Evolutionary conservation across 2,329 filamentous ascomycete genomes (phyloP), one percentile per base, ranked within the genome.

Genomic region (Epichloe amarillans): DNA sequence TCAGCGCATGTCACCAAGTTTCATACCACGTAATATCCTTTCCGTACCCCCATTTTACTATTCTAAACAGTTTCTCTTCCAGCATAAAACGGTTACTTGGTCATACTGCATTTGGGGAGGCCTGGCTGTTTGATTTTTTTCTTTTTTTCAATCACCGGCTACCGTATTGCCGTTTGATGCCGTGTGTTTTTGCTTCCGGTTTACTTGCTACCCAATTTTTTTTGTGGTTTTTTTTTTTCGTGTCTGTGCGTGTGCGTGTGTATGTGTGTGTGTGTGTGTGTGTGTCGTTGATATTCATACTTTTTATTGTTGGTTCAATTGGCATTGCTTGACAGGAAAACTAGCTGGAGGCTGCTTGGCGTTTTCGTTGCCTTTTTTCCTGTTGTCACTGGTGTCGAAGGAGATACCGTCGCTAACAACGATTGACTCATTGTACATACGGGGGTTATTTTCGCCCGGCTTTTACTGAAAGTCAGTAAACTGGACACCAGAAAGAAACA

Each of bases 251-350:
- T 7, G 23, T 6, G 23, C 14, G 8, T 3, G 17, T 11, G 40
- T 3, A 14, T 11, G 40, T 17, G 40, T 5, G 39, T 41, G 33
- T 35, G 21, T 3, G 8, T 35, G 17, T 15, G 5, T 26, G 15
- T 35, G 21, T 5, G 8, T 35, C 5, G 11, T 23, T 21, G n/a
- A 40, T 33, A 23, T 49, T 33, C 12, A 38, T 37, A 19, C 26
- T 51, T 57, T 57, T 57, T 54, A 59, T 49, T 51, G 58, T 55
- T 57, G 57, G 55, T 59, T 60, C 58, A 58, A 62, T 62, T 51
- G 59, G 58, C 58, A 61, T 60, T 54, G 60, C 55, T 21, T 42
- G 33, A 44, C 35, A 39, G 45, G 40, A 48, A 43, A 6, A 26
- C 58, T 54, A 54, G 53, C 51, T 61, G 55, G 56, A 59, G 55